These are phyloP conservation scores for Calonectria leucothoes DNA, from an alignment of 2,329 filamentous ascomycete species.

Conservation along the genomic window DNA sequence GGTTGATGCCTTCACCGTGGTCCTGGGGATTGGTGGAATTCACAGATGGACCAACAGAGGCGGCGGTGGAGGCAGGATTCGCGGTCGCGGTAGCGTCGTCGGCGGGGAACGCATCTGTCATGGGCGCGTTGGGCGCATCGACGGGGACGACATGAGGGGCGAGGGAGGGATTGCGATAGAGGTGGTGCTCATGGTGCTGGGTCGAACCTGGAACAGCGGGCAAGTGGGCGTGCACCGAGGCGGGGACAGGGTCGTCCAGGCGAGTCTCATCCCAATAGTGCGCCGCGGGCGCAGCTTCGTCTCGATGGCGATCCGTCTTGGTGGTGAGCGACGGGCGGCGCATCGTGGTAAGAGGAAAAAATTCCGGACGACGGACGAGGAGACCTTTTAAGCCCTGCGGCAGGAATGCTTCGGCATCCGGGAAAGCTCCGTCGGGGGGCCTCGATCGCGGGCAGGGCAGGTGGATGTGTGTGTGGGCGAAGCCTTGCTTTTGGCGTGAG, in stretches of 20 bases:
- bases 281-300: constrained; percentile 27
- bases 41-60: constrained; percentile 7
- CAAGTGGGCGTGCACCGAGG: constrained; percentile 17
- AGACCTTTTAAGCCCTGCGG: constrained; percentile 31
- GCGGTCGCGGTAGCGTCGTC: constrained; percentile 17
- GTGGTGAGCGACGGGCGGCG: constrained; percentile 32
- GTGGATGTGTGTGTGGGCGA: constrained; percentile 30
- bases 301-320: constrained; percentile 31
- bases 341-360: constrained; percentile 36
- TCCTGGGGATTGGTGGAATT: constrained; percentile 11
- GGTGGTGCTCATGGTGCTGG: constrained; percentile 21
- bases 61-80: constrained; percentile 15
- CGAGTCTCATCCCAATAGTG: constrained; percentile 34
- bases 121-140: constrained; percentile 28
- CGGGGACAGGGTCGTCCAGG: constrained; percentile 19
- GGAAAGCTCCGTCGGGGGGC: constrained; percentile 25
- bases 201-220: constrained; percentile 7
- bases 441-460: constrained; percentile 27
- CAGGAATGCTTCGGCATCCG: constrained; percentile 36
- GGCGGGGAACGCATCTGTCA: constrained; percentile 34
- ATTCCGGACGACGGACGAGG: constrained; percentile 17
- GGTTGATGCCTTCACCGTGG: constrained; percentile 6
- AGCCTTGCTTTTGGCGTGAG: constrained; percentile 37
- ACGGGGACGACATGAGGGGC: constrained; percentile 22
- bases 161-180: constrained; percentile 7